These are phyloP conservation scores for Wolfiporia cocos DNA, from an alignment of 1,284 basidiomycete genomes.

Conservation along the genomic window DNA sequence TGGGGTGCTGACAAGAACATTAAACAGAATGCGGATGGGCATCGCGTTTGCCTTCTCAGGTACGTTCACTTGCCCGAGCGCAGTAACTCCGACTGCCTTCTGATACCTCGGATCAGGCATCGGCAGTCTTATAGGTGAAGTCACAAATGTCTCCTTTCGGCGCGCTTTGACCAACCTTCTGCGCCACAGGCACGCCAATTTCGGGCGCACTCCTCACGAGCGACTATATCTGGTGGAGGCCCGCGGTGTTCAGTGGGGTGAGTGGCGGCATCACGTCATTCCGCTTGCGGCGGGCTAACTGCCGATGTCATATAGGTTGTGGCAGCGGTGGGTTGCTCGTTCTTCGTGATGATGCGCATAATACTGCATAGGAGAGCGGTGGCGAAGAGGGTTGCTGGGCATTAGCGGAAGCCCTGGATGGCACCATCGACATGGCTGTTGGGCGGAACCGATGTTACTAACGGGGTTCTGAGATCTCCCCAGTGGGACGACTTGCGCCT, in stretches of 20 bases:
- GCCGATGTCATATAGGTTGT: not conserved
- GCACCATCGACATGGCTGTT: no score
- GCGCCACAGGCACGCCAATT: slow-evolving; percentile 11
- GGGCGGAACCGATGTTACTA: no score
- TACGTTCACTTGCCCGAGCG: not conserved
- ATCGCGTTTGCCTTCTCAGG: slow-evolving; percentile 13
- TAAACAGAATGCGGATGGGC: slow-evolving; percentile 12
- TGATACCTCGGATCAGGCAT: slow-evolving; percentile 3
- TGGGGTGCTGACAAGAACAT: not conserved
- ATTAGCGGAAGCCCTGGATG: no score
- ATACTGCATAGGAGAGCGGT: no score
- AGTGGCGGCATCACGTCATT: not conserved
- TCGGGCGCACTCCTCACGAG: slow-evolving; percentile 12
- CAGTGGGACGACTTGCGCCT: no score
- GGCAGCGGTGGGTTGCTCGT: not conserved
- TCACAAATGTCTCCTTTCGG: no score
- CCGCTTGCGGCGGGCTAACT: not conserved
- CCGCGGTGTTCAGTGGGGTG: slow-evolving; percentile 15
- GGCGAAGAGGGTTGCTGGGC: no score
- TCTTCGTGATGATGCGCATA: not conserved
- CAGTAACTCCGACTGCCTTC: not conserved
- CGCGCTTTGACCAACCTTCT: not conserved
- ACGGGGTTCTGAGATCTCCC: no score
- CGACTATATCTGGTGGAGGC: slow-evolving; percentile 12
- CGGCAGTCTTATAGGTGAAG: slow-evolving; percentile 12